Percentiles rank a stretch among this genome's conserved stretches.
phyloP scores from a whole-genome alignment of 1,284 basidiomycete genomes.

The Cutaneotrichosporon sp. region DNA sequence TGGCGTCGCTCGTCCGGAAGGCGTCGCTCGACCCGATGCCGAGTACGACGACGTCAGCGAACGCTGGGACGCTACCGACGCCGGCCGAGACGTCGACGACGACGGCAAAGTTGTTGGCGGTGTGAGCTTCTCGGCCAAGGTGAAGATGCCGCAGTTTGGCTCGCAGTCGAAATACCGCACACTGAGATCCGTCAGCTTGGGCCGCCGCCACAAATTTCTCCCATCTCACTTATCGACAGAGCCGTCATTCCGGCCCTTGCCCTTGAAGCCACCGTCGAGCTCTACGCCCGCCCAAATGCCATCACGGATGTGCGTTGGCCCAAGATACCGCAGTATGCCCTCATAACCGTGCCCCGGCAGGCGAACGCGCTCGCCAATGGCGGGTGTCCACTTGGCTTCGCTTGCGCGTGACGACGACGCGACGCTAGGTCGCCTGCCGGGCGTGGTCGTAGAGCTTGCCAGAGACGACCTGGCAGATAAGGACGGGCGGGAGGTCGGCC shows the following conservation, averaged over 20 bases:
- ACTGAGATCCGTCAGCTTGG: constrained; percentile 48
- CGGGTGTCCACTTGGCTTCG: constrained; percentile 30
- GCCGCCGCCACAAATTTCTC: not conserved
- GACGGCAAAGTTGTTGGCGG: constrained; percentile 53
- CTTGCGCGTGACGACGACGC: constrained; percentile 33
- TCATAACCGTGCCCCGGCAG: constrained; percentile 76
- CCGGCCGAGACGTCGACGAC: constrained; percentile 57
- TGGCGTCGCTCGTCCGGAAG: constrained; percentile 11
- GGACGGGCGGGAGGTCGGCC: constrained; percentile 28
- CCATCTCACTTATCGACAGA: constrained; percentile 73
- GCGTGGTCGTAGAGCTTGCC: constrained; percentile 21
- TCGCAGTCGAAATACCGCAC: constrained; percentile 82
- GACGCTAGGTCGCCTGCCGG: constrained; percentile 36
- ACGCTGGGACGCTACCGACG: constrained; percentile 68
- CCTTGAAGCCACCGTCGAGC: constrained; percentile 71
- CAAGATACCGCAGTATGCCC: constrained; percentile 70
- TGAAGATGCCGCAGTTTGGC: constrained; percentile 83
- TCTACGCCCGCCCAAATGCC: constrained; percentile 89
- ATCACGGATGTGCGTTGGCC: constrained; percentile 75
- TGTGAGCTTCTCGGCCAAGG: constrained; percentile 73
- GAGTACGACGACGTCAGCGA: constrained; percentile 34
- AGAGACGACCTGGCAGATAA: constrained; percentile 28
- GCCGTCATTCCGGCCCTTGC: constrained; percentile 96
- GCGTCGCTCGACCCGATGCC: constrained; percentile 17
- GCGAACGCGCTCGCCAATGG: constrained; percentile 69